Evolutionary conservation across 495 filamentous ascomycete species (phyloP), one percentile per base, ranked within the genome.

Genomic region (Penicillium bovifimosum): DNA sequence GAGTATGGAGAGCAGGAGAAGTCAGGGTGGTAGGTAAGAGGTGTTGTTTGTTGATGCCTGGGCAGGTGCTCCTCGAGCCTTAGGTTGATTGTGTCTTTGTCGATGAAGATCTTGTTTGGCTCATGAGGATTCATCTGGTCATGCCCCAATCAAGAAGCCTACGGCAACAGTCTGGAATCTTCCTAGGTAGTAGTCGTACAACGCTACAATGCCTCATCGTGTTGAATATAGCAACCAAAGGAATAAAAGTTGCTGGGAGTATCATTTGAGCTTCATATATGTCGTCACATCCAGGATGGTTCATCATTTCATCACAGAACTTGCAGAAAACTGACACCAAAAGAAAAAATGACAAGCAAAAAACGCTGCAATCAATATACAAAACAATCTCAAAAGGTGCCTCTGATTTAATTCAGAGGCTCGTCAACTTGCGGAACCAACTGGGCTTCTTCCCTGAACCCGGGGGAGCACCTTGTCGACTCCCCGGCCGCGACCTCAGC

Each of bases 371-470:
- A 31, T 6, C 5, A 9, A 29, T 42, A 27, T 42, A 43, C n/a
- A 26, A n/a, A 41, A 41, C 27, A 28, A 42, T 11, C 7, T 9
- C 41, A 10, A 14, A n/a, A 44, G 14, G 8, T 8, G 32, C 10
- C 38, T 43, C 20, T 11, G 13, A 5, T 24, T 18, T 41, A 9
- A 3, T 42, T 64, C 53, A 72, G 38, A 72, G 59, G 52, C 53
- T 66, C 18, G 73, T 70, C 36, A 78, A 53, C 47, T 76, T 80
- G 53, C 71, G 69, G 36, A 80, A 68, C 77, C 77, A 80, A 53
- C 67, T 72, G 2, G 71, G 63, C 53, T 70, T 69, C 58, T 74
- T 78, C 17, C 66, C 71, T 2, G 65, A 59, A 27, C 54, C 62
- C 28, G 62, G 54, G 29, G 62, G 59, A 34, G 50, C 62, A 43